Evolutionary conservation across 495 filamentous ascomycete species (phyloP), one percentile per base, ranked within the genome.

Genomic region (Jackrogersella multiformis): DNA sequence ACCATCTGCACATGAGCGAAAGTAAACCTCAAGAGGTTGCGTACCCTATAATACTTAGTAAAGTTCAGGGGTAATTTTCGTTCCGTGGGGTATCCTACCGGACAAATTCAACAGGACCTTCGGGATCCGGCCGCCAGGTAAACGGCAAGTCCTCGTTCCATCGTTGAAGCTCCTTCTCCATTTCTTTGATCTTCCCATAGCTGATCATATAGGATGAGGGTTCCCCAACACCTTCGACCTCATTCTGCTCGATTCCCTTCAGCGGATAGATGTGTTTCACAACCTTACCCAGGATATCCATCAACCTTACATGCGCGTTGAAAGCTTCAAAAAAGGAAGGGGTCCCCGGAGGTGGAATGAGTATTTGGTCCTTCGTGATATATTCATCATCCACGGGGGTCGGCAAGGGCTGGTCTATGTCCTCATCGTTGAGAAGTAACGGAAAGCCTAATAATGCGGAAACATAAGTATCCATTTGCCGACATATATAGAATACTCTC

Each of bases 1-100:
- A 97, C 89, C 86, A 97, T 91, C 75, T 98, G 92, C 13, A 95
- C 92, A 70, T 97, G 93, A 13, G 90, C 91, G 74, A 90, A 97
- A 30, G 90, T 88, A 73, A 97, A 91, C 41, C 93, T 87, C 2
- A 99, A 83, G 16, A 97, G 81, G 71, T 96, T 94, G 64, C 94
- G 93, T 49, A 93, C 85, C 59, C 93, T 96, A 64, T n/a, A 55
- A 30, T 44, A 48, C 26, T 67, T 51, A 64, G 80, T 61, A 77
- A 34, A 60, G 34, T 20, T 24, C 54, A 46, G 5, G 20, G 21
- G 2, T 23, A 18, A 57, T 21, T 20, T 10, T 49, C 9, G 13
- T 30, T 38, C 20, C 4, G 34, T 13, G 45, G 55, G 20, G 7
- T 10, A 26, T 20, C 85, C 73, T 87, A 95, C 93, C 93, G 86